A percentile compares a stretch with the other conserved stretches of the same genome.
Conservation (phyloP, 129 eudicot species). For the Solidago caesia region DNA sequence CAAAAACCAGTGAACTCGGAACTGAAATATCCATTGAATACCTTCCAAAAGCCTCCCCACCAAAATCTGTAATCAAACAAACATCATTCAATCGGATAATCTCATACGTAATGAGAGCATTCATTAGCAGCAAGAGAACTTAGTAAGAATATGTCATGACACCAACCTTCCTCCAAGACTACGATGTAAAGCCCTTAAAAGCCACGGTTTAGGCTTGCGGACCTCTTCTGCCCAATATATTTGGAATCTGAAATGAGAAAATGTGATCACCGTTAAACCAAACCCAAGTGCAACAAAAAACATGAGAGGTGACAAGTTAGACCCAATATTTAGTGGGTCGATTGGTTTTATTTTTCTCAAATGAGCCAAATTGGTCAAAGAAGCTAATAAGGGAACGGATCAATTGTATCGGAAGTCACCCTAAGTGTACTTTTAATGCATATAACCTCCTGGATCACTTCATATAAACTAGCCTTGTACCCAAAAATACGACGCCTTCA, state of each 20-base stretch:
- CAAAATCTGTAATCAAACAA: constrained; percentile 55
- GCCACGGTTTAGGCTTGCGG: constrained; percentile 80
- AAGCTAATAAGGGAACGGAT: no score
- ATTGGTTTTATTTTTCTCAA: no score
- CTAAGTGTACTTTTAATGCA: no score
- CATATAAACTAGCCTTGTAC: no score
- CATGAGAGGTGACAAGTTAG: not conserved
- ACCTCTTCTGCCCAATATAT: constrained; percentile 82
- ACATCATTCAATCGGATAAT: constrained; percentile 10
- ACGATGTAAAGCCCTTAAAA: constrained; percentile 78
- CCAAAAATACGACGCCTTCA: no score
- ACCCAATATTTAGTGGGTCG: not conserved
- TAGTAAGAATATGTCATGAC: constrained; percentile 10
- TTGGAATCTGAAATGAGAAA: constrained; percentile 54
- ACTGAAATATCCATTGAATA: constrained; percentile 25
- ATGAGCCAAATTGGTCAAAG: no score
- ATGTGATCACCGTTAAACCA: constrained; percentile 5
- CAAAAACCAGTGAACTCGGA: not conserved
- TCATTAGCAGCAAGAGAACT: not conserved
- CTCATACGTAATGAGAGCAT: not conserved
- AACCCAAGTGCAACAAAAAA: not conserved
- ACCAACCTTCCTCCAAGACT: constrained; percentile 91
- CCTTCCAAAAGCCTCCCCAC: constrained; percentile 92
- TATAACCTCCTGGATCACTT: no score
- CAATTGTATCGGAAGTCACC: no score